Percentiles rank a stretch among this genome's conserved stretches.
phyloP scores from a whole-genome alignment of 441 rosid species.

The Iberis amara region DNA sequence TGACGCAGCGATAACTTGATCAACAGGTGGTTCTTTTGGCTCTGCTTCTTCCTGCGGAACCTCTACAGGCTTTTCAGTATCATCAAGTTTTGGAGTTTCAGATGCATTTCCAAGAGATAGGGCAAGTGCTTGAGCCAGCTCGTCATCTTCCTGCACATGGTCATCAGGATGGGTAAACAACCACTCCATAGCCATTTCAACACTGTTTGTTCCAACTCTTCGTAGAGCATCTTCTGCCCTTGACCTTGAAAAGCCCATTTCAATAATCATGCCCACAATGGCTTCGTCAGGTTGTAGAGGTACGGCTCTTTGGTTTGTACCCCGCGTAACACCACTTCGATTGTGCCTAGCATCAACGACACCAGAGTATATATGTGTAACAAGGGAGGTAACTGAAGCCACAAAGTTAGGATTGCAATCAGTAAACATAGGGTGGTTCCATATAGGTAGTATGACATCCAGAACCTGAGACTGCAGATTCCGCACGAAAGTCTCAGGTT shows the following conservation, averaged over 20 bases:
- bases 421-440: conserved; percentile 87
- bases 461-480: conserved; percentile 89
- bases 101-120: conserved; percentile 89
- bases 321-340: conserved; percentile 57
- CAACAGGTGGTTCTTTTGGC: conserved; percentile 60
- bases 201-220: conserved; percentile 91
- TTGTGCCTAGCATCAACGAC: conserved; percentile 79
- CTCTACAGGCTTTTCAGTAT: conserved; percentile 62
- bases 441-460: conserved; percentile 78
- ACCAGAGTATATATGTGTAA: conserved; percentile 83
- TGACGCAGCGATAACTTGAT: conserved; percentile 77
- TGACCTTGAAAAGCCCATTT: conserved; percentile 97
- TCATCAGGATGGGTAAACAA: conserved; percentile 80
- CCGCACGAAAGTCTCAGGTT: conserved; percentile 80
- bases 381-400: conserved; percentile 68
- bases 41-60: conserved; percentile 46
- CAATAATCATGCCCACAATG: conserved; percentile 81
- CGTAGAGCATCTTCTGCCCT: conserved; percentile 96
- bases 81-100: conserved; percentile 72
- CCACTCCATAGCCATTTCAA: conserved; percentile 99
- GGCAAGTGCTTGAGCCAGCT: conserved; percentile 95
- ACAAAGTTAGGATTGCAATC: conserved; percentile 66
- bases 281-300: conserved; percentile 92
- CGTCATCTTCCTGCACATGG: conserved; percentile 97
- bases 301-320: conserved; percentile 61